Percentiles rank a stretch among this genome's conserved stretches.
These are phyloP conservation scores for Antrodiella citrinella DNA, from an alignment of 768 basidiomycete genomes.

Conservation along the genomic window DNA sequence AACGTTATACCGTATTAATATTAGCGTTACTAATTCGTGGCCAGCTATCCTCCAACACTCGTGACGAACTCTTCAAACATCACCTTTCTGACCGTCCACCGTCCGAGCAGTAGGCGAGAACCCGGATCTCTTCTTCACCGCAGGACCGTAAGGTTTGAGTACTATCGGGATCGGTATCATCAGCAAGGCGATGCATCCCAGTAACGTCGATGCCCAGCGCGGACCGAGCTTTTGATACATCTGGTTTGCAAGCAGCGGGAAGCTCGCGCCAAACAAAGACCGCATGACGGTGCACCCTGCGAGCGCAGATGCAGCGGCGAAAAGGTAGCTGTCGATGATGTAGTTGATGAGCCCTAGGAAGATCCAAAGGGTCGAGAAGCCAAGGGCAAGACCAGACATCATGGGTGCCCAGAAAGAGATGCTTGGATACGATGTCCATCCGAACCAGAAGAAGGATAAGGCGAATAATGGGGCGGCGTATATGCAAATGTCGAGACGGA, in stretches of 20 bases:
- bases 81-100: no score
- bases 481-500: slow-evolving; percentile 41
- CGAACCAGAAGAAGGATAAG: slow-evolving; percentile 59
- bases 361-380: slow-evolving; percentile 44
- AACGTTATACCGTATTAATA: no score
- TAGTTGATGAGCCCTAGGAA: slow-evolving; percentile 52
- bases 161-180: slow-evolving; percentile 37
- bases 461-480: slow-evolving; percentile 44
- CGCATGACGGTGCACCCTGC: slow-evolving; percentile 46
- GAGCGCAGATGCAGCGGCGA: slow-evolving; percentile 48
- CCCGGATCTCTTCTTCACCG: not conserved
- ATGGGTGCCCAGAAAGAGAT: slow-evolving; percentile 48
- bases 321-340: slow-evolving; percentile 51
- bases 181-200: slow-evolving; percentile 41
- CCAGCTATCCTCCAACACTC: no score
- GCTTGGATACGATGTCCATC: slow-evolving; percentile 51
- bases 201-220: slow-evolving; percentile 50
- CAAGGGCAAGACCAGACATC: slow-evolving; percentile 38
- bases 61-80: no score
- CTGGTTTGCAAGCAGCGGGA: slow-evolving; percentile 42
- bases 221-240: slow-evolving; percentile 47
- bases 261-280: slow-evolving; percentile 38
- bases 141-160: slow-evolving; percentile 11
- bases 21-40: no score
- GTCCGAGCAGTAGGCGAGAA: no score